Conservation (phyloP, 805 yeast species). For the Clavispora santaluciae region DNA sequence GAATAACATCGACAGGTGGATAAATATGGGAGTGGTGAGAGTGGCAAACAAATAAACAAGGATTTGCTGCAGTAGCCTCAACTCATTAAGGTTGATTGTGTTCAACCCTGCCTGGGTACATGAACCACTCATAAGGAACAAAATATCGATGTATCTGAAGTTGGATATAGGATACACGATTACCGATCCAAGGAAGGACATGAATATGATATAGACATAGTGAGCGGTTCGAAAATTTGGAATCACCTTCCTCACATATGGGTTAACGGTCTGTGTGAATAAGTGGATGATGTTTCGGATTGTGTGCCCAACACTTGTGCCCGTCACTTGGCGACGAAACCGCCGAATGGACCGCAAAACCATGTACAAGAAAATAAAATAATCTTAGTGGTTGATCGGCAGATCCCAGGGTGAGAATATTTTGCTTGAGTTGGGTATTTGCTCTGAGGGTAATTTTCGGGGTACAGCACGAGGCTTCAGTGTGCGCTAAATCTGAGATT, state of each 20-base stretch:
- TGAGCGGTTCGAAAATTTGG: slow-evolving; percentile 64
- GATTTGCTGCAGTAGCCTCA: slow-evolving; percentile 77
- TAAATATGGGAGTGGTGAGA: slow-evolving; percentile 81
- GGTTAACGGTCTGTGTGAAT: slow-evolving; percentile 34
- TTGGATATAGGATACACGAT: slow-evolving; percentile 72
- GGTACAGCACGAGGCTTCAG: no score
- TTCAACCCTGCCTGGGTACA: slow-evolving; percentile 91
- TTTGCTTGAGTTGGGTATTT: no score
- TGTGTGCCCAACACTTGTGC: slow-evolving; percentile 30
- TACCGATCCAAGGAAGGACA: slow-evolving; percentile 65
- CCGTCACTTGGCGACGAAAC: slow-evolving; percentile 20
- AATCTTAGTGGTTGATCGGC: no score
- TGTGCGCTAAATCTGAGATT: no score
- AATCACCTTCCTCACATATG: slow-evolving; percentile 36
- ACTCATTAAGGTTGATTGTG: slow-evolving; percentile 61
- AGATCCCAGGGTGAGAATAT: no score
- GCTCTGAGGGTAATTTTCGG: no score
- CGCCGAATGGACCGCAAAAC: neutral
- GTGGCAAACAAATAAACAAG: slow-evolving; percentile 57
- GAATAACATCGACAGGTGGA: slow-evolving; percentile 73
- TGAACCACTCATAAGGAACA: slow-evolving; percentile 73
- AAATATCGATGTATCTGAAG: slow-evolving; percentile 65
- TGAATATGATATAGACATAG: slow-evolving; percentile 60
- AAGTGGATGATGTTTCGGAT: slow-evolving; percentile 33
- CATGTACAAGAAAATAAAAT: no score